A percentile compares a stretch with the other conserved stretches of the same genome.
phyloP scores from a whole-genome alignment of 352 stramenopile species.

The Heterotrichella gracilis region DNA sequence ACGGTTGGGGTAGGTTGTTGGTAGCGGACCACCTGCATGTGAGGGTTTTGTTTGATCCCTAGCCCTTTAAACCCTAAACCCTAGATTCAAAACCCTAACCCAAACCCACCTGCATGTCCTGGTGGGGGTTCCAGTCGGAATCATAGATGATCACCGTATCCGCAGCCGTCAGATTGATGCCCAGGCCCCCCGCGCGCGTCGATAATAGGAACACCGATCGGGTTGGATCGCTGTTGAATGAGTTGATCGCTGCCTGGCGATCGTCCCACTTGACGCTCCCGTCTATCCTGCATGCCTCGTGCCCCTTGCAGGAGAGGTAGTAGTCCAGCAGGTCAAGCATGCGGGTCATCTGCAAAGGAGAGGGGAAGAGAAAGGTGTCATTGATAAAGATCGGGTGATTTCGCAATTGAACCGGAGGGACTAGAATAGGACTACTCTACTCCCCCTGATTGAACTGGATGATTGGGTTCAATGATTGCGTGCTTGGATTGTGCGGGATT shows the following conservation, averaged over 20 bases:
- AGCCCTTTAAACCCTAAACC: too few relatives aligned
- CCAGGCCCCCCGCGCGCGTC: conserved; percentile 73
- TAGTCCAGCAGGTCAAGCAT: conserved; percentile 61
- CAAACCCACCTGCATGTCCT: conserved; percentile 59
- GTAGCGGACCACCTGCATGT: too few relatives aligned
- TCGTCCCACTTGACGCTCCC: conserved; percentile 69
- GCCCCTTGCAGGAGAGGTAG: conserved; percentile 45
- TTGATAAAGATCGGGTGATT: too few relatives aligned
- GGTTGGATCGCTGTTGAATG: conserved; percentile 54
- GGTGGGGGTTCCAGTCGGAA: conserved; percentile 92
- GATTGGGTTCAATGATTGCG: too few relatives aligned
- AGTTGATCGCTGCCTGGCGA: conserved; percentile 75
- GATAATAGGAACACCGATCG: conserved; percentile 70
- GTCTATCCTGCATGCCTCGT: conserved; percentile 44
- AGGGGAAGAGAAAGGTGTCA: too few relatives aligned
- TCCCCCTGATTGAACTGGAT: too few relatives aligned
- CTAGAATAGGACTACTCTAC: too few relatives aligned
- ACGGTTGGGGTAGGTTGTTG: too few relatives aligned
- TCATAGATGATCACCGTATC: conserved; percentile 98
- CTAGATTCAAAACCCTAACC: too few relatives aligned
- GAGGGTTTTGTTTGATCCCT: too few relatives aligned
- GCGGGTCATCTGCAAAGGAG: conserved; percentile 75
- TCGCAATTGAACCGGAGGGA: too few relatives aligned
- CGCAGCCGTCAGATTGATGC: conserved; percentile 78
- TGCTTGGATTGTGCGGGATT: too few relatives aligned